Evolutionary conservation across 1,284 basidiomycete species (phyloP).

Genomic region (Flammula alnicola): DNA sequence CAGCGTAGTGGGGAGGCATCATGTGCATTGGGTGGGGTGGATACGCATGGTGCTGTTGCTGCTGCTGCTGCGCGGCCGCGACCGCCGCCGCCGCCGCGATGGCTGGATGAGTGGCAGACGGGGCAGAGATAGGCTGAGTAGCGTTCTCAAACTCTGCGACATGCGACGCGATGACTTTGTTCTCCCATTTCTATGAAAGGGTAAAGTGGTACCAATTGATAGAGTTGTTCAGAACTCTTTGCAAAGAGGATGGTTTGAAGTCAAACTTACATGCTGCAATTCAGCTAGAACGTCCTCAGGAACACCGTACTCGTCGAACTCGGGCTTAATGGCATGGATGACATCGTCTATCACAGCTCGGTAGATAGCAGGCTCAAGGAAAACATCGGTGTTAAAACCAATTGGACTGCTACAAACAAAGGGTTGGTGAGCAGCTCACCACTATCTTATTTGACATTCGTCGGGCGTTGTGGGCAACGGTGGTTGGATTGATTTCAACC

Average conservation of each 20-base stretch:
- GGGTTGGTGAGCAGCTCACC: conserved; percentile 77
- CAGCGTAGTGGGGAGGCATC: conserved; percentile 50
- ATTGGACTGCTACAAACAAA: conserved; percentile 58
- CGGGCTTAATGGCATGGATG: conserved; percentile 84
- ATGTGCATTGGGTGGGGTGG: conserved; percentile 58
- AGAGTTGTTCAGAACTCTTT: conserved; percentile 17
- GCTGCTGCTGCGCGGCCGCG: conserved; percentile 35
- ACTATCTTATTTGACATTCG: conserved; percentile 89
- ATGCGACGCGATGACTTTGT: conserved; percentile 88
- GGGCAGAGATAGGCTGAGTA: conserved; percentile 43
- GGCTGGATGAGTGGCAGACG: conserved; percentile 39
- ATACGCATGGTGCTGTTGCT: conserved; percentile 53
- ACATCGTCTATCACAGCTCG: conserved; percentile 97
- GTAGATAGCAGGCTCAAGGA: conserved; percentile 88
- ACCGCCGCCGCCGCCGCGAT: conserved; percentile 17
- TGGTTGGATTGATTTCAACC: conserved; percentile 36
- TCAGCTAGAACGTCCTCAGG: conserved; percentile 90
- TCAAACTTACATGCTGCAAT: conserved; percentile 79
- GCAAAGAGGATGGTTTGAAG: conserved; percentile 18
- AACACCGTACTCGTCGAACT: conserved; percentile 98
- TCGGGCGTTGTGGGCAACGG: conserved; percentile 37
- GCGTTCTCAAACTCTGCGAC: conserved; percentile 91
- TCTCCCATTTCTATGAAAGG: conserved; percentile 85
- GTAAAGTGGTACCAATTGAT: conserved; percentile 13
- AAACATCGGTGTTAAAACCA: conserved; percentile 58